Base-by-base conservation (phyloP, 495 filamentous ascomycete species). In the Chaetomidium leptoderma region DNA sequence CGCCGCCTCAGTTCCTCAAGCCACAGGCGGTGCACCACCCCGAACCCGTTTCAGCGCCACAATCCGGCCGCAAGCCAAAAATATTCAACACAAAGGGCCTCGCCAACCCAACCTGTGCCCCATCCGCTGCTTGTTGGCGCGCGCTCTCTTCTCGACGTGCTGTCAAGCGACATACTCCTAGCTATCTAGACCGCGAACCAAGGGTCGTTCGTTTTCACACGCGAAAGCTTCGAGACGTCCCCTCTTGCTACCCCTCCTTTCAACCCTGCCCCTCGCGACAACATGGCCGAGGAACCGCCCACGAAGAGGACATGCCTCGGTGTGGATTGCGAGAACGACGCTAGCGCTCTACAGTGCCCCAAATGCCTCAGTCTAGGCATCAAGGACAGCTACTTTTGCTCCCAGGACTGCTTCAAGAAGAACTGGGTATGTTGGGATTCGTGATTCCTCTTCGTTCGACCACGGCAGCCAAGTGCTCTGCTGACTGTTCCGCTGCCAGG, bases 361-460 rank as follows among this genome's bases (percentile, higher is more conserved):
- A 97, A 88, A 45, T 98, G 93, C 65, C 78, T 96, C 58, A 96
- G 92, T 72, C 72, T 89, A 50, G 91, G 88, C 47, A 74, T 82
- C 60, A 92, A 88, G 66, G 90, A 92, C 68, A 93, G 90, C 75
- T 96, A 83, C 72, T 98, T 97, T 78, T 98, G 93, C 77, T 91
- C 91, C 11, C 95, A 98, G 69, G 95, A 97, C 66, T 98, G 93
- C 80, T 98, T 98, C 77, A 97, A 96, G 79, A 84, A 83, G 68
- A 97, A 90, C 76, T 98, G 93, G 93, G 93, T 97, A 83, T 68
- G 86, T 19, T 50, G 19, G 4, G 16, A n/a, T 9, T 13, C 14
- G 6, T 27, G 3, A 19, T 14, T 29, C 8, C 7, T 16, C 43
- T 13, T 14, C 43, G 4, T n/a, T 19, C 6, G 7, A 43, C 42